phyloP scores from a whole-genome alignment of 1,284 basidiomycete species.

The Mycosarcoma maydis region DNA sequence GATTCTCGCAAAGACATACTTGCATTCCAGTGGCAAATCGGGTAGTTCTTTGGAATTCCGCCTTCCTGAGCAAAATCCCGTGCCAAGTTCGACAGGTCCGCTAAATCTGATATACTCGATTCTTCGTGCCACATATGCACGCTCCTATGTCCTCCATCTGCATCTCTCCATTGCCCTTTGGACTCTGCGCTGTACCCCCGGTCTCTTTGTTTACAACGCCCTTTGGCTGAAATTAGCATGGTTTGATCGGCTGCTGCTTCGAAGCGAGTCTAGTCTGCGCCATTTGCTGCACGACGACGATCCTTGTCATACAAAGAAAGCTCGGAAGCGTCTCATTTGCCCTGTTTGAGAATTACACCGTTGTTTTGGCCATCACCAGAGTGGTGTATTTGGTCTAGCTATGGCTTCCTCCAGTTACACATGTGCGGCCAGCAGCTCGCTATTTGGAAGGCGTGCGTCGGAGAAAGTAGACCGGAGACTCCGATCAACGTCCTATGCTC shows the following conservation, averaged over 20 bases:
- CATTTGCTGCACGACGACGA: slow-evolving; percentile 21
- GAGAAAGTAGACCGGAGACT: no score
- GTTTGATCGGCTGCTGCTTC: background rate
- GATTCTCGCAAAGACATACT: background rate
- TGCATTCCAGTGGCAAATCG: slow-evolving; percentile 22
- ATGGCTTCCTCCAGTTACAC: no score
- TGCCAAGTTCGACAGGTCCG: slow-evolving; percentile 37
- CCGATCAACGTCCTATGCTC: no score
- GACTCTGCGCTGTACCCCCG: no score
- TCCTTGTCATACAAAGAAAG: slow-evolving; percentile 30
- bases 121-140: slow-evolving; percentile 11
- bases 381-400: no score
- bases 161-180: background rate
- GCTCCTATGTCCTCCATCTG: slow-evolving; percentile 2
- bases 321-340: slow-evolving; percentile 14
- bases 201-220: slow-evolving; percentile 1
- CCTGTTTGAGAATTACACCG: slow-evolving; percentile 5
- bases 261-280: background rate
- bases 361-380: background rate
- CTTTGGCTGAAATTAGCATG: background rate
- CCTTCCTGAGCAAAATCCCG: background rate
- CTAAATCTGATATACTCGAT: slow-evolving; percentile 32
- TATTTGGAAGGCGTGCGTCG: no score
- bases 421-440: no score
- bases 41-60: background rate